These are phyloP conservation scores for Datura wrightii DNA, from an alignment of 257 asterid genomes.

Conservation along the genomic window DNA sequence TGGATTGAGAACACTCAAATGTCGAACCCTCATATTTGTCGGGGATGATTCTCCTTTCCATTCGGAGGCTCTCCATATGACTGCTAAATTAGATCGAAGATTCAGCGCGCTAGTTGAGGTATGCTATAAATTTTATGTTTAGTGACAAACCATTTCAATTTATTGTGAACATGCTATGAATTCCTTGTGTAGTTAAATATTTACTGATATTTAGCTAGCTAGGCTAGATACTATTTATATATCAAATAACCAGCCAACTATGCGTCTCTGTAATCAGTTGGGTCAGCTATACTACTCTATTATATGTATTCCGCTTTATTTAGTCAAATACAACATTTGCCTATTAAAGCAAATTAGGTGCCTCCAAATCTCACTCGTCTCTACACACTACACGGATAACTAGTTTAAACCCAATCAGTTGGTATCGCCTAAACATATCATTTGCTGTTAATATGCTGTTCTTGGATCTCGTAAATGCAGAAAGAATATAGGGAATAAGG, in stretches of 20 bases:
- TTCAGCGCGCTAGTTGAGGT: slow-evolving; percentile 94
- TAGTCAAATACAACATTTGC: neutral
- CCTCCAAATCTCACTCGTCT: neutral
- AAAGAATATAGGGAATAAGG: slow-evolving; percentile 12
- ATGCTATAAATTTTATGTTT: slow-evolving; percentile 29
- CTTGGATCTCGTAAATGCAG: neutral
- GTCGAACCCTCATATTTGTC: slow-evolving; percentile 85
- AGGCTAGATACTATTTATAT: neutral
- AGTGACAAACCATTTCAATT: neutral
- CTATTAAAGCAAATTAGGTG: neutral
- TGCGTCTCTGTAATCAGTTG: neutral
- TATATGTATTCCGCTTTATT: neutral
- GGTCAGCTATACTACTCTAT: neutral
- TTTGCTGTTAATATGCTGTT: neutral
- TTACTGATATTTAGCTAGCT: neutral
- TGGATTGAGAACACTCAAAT: slow-evolving; percentile 69
- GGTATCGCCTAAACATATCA: neutral
- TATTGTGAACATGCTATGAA: neutral
- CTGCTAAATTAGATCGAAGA: slow-evolving; percentile 75
- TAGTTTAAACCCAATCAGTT: neutral
- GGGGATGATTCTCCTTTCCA: slow-evolving; percentile 87
- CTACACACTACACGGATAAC: neutral
- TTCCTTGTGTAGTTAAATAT: neutral
- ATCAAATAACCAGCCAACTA: neutral
- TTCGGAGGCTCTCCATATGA: slow-evolving; percentile 73